Base-by-base conservation (phyloP, 2,329 filamentous ascomycete genomes). In the Aureobasidium sp. region DNA sequence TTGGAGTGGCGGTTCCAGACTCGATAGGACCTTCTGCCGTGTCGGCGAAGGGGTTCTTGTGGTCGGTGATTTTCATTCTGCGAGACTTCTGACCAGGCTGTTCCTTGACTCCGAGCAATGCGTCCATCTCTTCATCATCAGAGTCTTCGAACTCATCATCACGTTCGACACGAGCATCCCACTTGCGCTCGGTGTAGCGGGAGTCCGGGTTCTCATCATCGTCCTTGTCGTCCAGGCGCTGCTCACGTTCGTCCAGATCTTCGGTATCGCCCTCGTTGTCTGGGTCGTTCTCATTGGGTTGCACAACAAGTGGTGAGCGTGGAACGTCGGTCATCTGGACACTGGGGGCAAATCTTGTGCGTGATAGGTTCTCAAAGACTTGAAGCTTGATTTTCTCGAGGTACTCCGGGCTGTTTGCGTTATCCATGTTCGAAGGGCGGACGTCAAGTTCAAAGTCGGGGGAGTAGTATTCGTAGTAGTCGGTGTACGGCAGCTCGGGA, bases 401-500 rank as follows among this genome's bases (percentile, higher is more conserved):
- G 67, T 88, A 88, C 69, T 88, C 86, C 65, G 78, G 80, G 4
- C 84, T 86, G 68, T 88, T 88, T 29, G 85, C 84, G 67, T 88
- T 88, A 68, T 88, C 86, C 86, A 88, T 88, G 68, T 88, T 88
- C 2, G 84, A 87, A 0, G 86, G 84, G 29, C 84, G 82, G 20
- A 88, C 86, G 68, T 88, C 84, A 45, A 88, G 79, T 72, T 88
- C 84, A 70, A 87, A 88, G 69, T 88, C 86, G 2, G 86, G 86
- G 6, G 82, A 84, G 70, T 87, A 88, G 70, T 88, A 88, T 79
- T 88, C 86, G 71, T 97, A 97, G 75, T 97, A 97, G 78, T 97
- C 93, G 66, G 96, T 97, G 75, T 91, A 97, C 0, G 93, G 93
- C 44, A 97, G 81, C n/a, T 89, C 87, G 5, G 88, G 82, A 12